Evolutionary conservation across 441 rosid genomes (phyloP), one percentile per base, ranked within the genome.

Genomic region (Syzygium syzygioides): DNA sequence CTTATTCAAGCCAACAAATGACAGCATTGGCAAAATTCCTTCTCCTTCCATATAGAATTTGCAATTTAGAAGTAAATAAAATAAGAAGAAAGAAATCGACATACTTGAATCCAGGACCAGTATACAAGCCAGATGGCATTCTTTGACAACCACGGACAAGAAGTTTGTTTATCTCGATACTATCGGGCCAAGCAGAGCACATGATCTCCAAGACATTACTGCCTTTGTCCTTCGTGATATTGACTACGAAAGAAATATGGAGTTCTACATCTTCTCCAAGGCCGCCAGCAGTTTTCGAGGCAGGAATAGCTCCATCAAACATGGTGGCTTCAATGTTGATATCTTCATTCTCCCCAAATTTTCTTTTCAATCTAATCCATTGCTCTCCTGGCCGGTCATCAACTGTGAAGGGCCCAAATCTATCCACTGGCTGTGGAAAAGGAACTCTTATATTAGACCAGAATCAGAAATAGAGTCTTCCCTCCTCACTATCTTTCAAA

Each of bases 181-280:
- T 87, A 90, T 95, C 95, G 14, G 98, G 98, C 97, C 97, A 96
- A 87, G 95, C 99, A 12, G 97, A 95, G 90, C 98, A 95, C 91
- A 94, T 66, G 68, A 96, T 92, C 94, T 96, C 98, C 87, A 97
- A 80, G 85, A 93, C 88, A 87, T 94, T 95, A 86, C 87, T 91
- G 87, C 54, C n/a, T 76, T 86, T 92, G 55, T 86, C 93, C 90
- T 97, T 96, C 13, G 94, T 91, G 91, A 97, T 94, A 91, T 89
- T 94, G 90, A 96, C 95, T 87, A 96, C 86, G 87, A 96, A 91
- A 86, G 96, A 94, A 62, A 96, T 92, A 92, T 94, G 96, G 92
- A 94, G 95, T 87, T 87, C 79, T 60, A 90, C 60, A 19, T 90
- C 92, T 30, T 92, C 94, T 55, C 90, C 91, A 45, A 89, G 79